Evolutionary conservation across 2,329 filamentous ascomycete species (phyloP), one percentile per base, ranked within the genome.

Genomic region (Graphilbum fragrans): DNA sequence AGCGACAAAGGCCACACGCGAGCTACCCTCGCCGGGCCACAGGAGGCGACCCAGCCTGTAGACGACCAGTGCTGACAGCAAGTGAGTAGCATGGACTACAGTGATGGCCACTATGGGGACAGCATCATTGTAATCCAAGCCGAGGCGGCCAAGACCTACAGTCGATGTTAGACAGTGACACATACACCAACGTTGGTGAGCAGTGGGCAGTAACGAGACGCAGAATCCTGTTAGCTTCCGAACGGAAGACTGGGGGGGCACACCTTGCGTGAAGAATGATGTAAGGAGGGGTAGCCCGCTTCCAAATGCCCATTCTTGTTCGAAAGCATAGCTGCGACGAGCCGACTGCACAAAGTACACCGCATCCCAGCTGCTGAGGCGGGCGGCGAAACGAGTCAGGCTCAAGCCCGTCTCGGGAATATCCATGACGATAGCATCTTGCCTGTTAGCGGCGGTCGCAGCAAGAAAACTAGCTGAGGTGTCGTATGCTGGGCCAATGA

Each of bases 301-400:
- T 31, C 80, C 80, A 61, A 88, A 92, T 0, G 85, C 86, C 84
- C 84, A 92, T 59, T 90, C 82, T 61, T 92, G 86, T 62, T 93
- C 86, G 56, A 77, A 82, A 11, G 79, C 42, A 50, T 86, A 79
- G 27, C 81, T 82, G 11, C 72, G 66, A 34, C 67, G 67, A 5
- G 82, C 74, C 35, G 67, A 58, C 49, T 77, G 70, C 44, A 80
- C 64, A 53, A 80, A 90, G 58, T 90, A 92, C 49, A 93, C 67
- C 25, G 80, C 82, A 57, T 93, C 86, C 86, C 86, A 93, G 57
- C 83, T 71, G 7, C 78, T 77, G 44, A 92, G 63, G 35, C 75
- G 75, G 27, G 68, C 60, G 14, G 66, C 59, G 9, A 34, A 34
- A 5, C 12, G 32, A 12, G 32, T 14, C 2, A 81, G 51, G 45